Evolutionary conservation across 2,329 filamentous ascomycete species (phyloP).

Genomic region (Metarhizium brunneum): DNA sequence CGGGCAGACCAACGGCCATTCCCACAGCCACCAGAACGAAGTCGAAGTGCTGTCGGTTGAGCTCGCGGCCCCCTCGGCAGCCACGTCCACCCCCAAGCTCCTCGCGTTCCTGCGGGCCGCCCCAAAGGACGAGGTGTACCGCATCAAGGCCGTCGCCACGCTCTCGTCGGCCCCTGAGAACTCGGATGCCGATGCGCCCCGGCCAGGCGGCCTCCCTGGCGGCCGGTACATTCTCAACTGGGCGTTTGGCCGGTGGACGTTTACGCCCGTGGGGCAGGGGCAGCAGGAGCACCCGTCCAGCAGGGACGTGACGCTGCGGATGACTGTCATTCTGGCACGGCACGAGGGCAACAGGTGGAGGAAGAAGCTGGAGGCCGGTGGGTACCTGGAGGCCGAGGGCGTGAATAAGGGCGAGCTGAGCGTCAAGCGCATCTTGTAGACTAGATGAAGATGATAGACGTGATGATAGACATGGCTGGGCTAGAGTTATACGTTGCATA

Average conservation of each 20-base stretch:
- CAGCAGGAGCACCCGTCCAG: conserved; percentile 45
- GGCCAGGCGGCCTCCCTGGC: conserved; percentile 20
- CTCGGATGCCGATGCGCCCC: conserved; percentile 39
- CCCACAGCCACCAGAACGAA: conserved; percentile 61
- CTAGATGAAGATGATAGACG: neutral
- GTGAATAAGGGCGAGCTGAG: conserved; percentile 36
- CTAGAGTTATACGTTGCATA: neutral
- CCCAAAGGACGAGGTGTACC: conserved; percentile 89
- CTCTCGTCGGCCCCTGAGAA: conserved; percentile 35
- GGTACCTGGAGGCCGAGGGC: conserved; percentile 41
- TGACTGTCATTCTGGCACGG: conserved; percentile 67
- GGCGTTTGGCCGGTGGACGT: conserved; percentile 95
- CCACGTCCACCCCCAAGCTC: conserved; percentile 51
- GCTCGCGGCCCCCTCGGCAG: conserved; percentile 34
- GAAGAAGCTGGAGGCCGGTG: conserved; percentile 56
- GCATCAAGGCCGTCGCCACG: conserved; percentile 69
- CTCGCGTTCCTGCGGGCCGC: conserved; percentile 59
- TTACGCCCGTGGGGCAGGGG: conserved; percentile 47
- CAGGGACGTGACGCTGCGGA: conserved; percentile 48
- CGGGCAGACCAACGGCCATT: conserved; percentile 23
- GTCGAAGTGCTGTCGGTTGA: conserved; percentile 87
- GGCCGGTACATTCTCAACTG: conserved; percentile 86
- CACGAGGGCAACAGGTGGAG: conserved; percentile 71
- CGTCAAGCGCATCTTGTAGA: conserved; percentile 41
- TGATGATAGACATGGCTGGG: neutral